Evolutionary conservation across 176 grass and related monocot species (phyloP), one percentile per base, ranked within the genome.

Genomic region (Oryza coarctata): DNA sequence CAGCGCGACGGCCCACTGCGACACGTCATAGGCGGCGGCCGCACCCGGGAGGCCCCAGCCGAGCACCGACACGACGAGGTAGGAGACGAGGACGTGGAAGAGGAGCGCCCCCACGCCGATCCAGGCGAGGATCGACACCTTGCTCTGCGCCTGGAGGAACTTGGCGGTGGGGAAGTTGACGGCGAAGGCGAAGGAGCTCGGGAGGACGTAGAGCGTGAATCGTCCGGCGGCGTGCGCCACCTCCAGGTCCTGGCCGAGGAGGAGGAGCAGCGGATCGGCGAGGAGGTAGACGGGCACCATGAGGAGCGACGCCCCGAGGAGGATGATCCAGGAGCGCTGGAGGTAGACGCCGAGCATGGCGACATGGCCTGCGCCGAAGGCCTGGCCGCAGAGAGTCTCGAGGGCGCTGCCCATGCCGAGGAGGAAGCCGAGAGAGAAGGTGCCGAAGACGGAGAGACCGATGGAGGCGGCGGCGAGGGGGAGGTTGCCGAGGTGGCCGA

Each of bases 341-440:
- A 94, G 64, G 83, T 94, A 91, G 32, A 94, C 80, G 63, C 92
- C 92, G 61, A 94, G 92, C 86, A 91, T 89, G 76, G 77, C 76
- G 0, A 94, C 83, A 52, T 82, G 80, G 0, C 92, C 84, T 0
- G 92, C 92, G 17, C 92, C 89, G 75, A 87, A 94, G 12, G 92
- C 87, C 74, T 98, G 95, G 15, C 92, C 95, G 71, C 95, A 98
- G 2, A 98, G 88, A 32, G 90, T 98, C 83, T 98, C 92, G 35
- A 98, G 70, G 33, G 95, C 90, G 79, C 92, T 98, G 41, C 89
- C 95, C 95, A 98, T 98, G 69, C 92, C 90, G 23, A 89, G 83
- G 64, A 90, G 88, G 83, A 94, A 94, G 20, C 88, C 88, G 32
- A 94, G 81, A 17, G 86, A 32, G 83, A 94, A 90, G 83, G 69